A percentile compares a stretch with the other conserved stretches of the same genome.
Conservation (phyloP, 2,329 filamentous ascomycete species). For the Didymella arachidicola region DNA sequence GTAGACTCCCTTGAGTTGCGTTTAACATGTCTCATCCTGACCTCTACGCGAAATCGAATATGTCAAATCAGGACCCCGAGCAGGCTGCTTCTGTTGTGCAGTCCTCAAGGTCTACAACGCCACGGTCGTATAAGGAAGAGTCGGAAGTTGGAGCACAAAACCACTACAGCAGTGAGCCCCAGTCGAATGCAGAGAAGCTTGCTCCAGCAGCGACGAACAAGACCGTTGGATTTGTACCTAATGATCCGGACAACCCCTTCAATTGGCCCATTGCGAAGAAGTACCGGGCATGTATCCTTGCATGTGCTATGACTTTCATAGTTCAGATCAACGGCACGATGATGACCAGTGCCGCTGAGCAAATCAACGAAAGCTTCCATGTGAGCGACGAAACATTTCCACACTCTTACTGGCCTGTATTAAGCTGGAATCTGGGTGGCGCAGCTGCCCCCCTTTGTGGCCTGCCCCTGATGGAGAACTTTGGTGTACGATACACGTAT, state of each 20-base stretch:
- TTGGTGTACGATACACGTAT: constrained; percentile 56
- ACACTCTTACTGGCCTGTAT: constrained; percentile 52
- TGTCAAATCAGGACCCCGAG: constrained; percentile 5
- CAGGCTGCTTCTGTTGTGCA: background rate
- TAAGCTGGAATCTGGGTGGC: constrained; percentile 55
- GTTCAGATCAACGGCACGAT: constrained; percentile 46
- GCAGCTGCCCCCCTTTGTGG: constrained; percentile 53
- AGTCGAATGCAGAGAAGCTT: constrained; percentile 5
- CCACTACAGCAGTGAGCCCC: background rate
- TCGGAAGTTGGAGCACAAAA: background rate
- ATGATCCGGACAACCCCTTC: constrained; percentile 47
- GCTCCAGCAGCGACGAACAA: constrained; percentile 6
- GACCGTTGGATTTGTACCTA: constrained; percentile 30
- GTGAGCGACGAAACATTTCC: constrained; percentile 51
- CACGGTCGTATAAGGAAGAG: constrained; percentile 11
- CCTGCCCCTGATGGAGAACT: constrained; percentile 55
- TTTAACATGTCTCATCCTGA: constrained; percentile 6
- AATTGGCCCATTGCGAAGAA: constrained; percentile 54
- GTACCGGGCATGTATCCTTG: constrained; percentile 53
- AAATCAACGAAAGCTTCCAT: constrained; percentile 52
- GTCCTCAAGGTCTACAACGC: constrained; percentile 6
- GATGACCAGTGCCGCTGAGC: constrained; percentile 43
- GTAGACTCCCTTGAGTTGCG: background rate
- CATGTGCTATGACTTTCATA: constrained; percentile 53
- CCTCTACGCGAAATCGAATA: constrained; percentile 2